These are phyloP conservation scores for Lichtheimia ornata DNA, from an alignment of 371 early-diverging fungal genomes.

Conservation along the genomic window DNA sequence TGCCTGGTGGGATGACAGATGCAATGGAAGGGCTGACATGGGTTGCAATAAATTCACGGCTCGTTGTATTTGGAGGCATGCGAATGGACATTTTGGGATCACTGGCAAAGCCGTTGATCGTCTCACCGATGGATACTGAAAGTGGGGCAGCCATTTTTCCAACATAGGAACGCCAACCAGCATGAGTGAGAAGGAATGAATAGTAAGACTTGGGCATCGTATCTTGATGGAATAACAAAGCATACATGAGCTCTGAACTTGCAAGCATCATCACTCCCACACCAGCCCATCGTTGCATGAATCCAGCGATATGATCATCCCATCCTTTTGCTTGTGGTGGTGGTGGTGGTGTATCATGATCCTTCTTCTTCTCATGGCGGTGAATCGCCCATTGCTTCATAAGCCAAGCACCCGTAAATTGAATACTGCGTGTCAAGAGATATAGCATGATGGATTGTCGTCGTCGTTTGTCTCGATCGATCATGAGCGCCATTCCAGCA, in stretches of 20 bases:
- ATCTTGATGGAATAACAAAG: slow-evolving; percentile 61
- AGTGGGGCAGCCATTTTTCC: slow-evolving; percentile 55
- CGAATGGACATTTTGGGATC: slow-evolving; percentile 31
- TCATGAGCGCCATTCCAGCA: slow-evolving; percentile 68
- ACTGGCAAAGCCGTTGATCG: slow-evolving; percentile 36
- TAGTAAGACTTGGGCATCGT: slow-evolving; percentile 66
- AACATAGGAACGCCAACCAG: slow-evolving; percentile 55
- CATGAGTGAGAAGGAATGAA: slow-evolving; percentile 66
- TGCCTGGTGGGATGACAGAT: slow-evolving; percentile 33
- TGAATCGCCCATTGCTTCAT: slow-evolving; percentile 63
- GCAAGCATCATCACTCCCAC: slow-evolving; percentile 69
- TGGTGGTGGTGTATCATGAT: background rate
- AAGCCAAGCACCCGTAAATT: slow-evolving; percentile 69
- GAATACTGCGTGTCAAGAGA: slow-evolving; percentile 73
- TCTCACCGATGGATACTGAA: slow-evolving; percentile 38
- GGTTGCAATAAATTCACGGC: slow-evolving; percentile 51
- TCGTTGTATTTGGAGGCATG: slow-evolving; percentile 45
- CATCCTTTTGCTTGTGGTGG: slow-evolving; percentile 23
- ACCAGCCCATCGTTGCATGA: slow-evolving; percentile 52
- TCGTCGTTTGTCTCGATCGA: slow-evolving; percentile 76
- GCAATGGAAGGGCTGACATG: slow-evolving; percentile 60
- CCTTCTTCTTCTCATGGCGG: slow-evolving; percentile 29
- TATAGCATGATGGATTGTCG: slow-evolving; percentile 80
- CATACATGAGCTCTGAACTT: slow-evolving; percentile 62
- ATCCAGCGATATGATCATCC: slow-evolving; percentile 57